Evolutionary conservation across 805 yeast genomes (phyloP).

Genomic region (Hanseniaspora thailandica): DNA sequence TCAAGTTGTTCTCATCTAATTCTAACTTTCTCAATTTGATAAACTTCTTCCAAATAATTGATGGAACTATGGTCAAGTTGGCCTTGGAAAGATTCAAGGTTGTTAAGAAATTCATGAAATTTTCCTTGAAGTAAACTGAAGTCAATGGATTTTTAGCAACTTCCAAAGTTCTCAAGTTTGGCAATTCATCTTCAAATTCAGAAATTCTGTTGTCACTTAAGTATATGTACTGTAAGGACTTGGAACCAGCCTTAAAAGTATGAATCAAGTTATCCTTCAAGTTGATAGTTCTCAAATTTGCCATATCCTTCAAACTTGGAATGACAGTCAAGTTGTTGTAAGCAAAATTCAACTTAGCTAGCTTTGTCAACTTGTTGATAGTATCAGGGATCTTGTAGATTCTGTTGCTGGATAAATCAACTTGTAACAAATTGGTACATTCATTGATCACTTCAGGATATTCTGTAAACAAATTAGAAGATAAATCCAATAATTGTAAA

Average conservation of each 20-base stretch:
- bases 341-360: conserved; percentile 61
- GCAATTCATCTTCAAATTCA: conserved; percentile 50
- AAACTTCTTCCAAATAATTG: conserved; percentile 47
- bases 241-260: conserved; percentile 33
- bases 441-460: conserved; percentile 58
- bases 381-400: conserved; percentile 50
- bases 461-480: conserved; percentile 58
- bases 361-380: conserved; percentile 44
- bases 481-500: conserved; percentile 53
- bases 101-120: conserved; percentile 45
- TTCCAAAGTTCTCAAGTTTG: conserved; percentile 54
- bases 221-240: conserved; percentile 57
- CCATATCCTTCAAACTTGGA: conserved; percentile 40
- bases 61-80: conserved; percentile 61
- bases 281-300: conserved; percentile 57
- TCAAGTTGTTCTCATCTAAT: conserved; percentile 72
- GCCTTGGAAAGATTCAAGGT: conserved; percentile 72
- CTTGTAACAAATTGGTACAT: conserved; percentile 45
- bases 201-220: conserved; percentile 69
- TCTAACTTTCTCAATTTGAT: conserved; percentile 60
- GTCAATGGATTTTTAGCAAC: conserved; percentile 80
- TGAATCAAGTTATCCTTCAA: conserved; percentile 55
- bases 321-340: conserved; percentile 47
- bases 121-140: conserved; percentile 36
- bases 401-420: conserved; percentile 75